Evolutionary conservation across 139 green algal genomes (phyloP).

Genomic region (Picochlorum costavermella): DNA sequence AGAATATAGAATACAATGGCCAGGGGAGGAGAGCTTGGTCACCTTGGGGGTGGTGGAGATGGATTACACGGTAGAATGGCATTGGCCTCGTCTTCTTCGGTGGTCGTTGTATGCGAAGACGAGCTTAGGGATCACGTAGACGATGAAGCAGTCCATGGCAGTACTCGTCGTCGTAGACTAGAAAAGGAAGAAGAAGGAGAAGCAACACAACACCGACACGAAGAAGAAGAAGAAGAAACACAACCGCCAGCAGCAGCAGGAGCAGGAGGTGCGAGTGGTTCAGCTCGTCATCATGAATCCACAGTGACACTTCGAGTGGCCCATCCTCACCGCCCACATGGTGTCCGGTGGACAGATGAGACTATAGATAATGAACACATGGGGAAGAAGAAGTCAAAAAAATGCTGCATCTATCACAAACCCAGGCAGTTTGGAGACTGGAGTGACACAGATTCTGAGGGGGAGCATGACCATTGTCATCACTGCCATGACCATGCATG

Average conservation of each 20-base stretch:
- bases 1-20: too few relatives aligned
- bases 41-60: too few relatives aligned
- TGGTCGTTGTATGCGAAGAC: too few relatives aligned
- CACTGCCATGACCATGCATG: not conserved
- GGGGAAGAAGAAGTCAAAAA: conserved; percentile 69
- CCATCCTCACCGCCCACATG: conserved; percentile 24
- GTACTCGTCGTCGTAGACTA: conserved; percentile 11
- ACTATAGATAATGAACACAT: conserved; percentile 67
- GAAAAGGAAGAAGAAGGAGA: conserved; percentile 23
- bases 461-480: conserved; percentile 23
- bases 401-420: conserved; percentile 84
- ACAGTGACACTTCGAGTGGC: not conserved
- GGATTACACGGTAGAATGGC: too few relatives aligned
- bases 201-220: conserved; percentile 14
- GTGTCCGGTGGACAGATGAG: conserved; percentile 65
- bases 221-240: too few relatives aligned
- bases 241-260: too few relatives aligned
- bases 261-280: too few relatives aligned
- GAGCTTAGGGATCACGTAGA: too few relatives aligned
- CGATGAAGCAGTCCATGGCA: too few relatives aligned
- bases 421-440: conserved; percentile 72
- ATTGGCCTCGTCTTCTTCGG: too few relatives aligned
- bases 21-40: too few relatives aligned
- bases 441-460: conserved; percentile 54
- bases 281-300: not conserved